Percentiles rank a stretch among this genome's conserved stretches.
Conservation (phyloP, 331 rosid species). For the Erythrophleum ivorense region DNA sequence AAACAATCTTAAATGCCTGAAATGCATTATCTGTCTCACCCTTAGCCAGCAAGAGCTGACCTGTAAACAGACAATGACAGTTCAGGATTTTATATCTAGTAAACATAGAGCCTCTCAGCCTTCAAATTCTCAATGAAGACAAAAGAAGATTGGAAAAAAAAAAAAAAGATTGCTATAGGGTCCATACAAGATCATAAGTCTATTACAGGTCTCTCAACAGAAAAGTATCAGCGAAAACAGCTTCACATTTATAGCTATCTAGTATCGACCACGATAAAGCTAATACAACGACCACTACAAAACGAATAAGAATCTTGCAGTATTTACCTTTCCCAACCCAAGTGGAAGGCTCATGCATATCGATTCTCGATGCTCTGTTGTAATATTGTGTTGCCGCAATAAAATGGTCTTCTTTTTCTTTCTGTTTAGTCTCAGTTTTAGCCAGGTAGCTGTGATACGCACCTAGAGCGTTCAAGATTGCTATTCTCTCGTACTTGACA, state of each 20-base stretch:
- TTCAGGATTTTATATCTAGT: slow-evolving; percentile 25
- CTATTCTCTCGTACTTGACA: slow-evolving; percentile 92
- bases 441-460: slow-evolving; percentile 94
- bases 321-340: slow-evolving; percentile 93
- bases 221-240: too few species aligned
- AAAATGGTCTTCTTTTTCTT: slow-evolving; percentile 96
- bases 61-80: too few species aligned
- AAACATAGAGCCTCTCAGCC: slow-evolving; percentile 24
- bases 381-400: slow-evolving; percentile 92
- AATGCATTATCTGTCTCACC: slow-evolving; percentile 93
- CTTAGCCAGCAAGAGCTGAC: slow-evolving; percentile 93
- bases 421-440: slow-evolving; percentile 88
- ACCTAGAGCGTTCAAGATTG: slow-evolving; percentile 90
- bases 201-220: too few species aligned
- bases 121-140: slow-evolving; percentile 23
- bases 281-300: slow-evolving; percentile 23
- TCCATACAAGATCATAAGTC: too few species aligned
- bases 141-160: too few species aligned
- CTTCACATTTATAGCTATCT: slow-evolving; percentile 3
- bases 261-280: too few species aligned
- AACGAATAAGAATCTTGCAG: not conserved
- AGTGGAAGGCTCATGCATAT: slow-evolving; percentile 96
- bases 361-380: slow-evolving; percentile 91
- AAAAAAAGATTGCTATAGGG: too few species aligned
- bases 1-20: slow-evolving; percentile 89